A percentile compares a stretch with the other conserved stretches of the same genome.
phyloP scores from a whole-genome alignment of 192 early-diverging fungal species.

The Physocladia obscura region DNA sequence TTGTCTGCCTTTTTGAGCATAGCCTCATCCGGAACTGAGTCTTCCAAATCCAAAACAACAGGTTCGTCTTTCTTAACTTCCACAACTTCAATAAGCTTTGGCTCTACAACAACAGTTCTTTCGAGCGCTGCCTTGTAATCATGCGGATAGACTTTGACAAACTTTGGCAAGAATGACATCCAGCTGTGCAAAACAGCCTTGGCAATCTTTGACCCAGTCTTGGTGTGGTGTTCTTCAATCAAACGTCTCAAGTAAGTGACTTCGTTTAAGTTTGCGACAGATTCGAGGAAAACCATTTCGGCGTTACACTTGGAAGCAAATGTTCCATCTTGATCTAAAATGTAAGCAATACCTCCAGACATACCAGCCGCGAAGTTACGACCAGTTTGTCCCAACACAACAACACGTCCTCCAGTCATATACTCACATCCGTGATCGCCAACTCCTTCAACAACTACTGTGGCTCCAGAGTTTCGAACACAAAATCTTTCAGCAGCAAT shows the following conservation, averaged over 20 bases:
- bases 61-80: conserved; percentile 57
- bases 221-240: conserved; percentile 77
- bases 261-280: conserved; percentile 76
- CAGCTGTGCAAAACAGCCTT: conserved; percentile 70
- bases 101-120: conserved; percentile 38
- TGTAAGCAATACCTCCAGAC: conserved; percentile 95
- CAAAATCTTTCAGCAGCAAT: conserved; percentile 96
- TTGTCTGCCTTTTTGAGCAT: conserved; percentile 85
- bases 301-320: conserved; percentile 78
- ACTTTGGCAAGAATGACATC: conserved; percentile 67
- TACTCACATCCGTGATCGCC: conserved; percentile 99
- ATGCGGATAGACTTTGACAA: conserved; percentile 90
- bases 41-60: conserved; percentile 82
- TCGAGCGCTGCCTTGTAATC: conserved; percentile 87
- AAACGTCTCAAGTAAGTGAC: conserved; percentile 69
- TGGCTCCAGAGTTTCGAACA: conserved; percentile 97
- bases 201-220: conserved; percentile 80
- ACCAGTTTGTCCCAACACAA: conserved; percentile 85
- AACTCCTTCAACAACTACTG: conserved; percentile 91
- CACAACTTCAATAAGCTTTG: conserved; percentile 42
- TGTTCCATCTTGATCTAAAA: conserved; percentile 67
- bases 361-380: conserved; percentile 99
- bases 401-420: conserved; percentile 95
- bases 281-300: conserved; percentile 88
- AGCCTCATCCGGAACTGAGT: conserved; percentile 77